Conservation (phyloP, 441 rosid species). For the Adansonia madagascariensis region DNA sequence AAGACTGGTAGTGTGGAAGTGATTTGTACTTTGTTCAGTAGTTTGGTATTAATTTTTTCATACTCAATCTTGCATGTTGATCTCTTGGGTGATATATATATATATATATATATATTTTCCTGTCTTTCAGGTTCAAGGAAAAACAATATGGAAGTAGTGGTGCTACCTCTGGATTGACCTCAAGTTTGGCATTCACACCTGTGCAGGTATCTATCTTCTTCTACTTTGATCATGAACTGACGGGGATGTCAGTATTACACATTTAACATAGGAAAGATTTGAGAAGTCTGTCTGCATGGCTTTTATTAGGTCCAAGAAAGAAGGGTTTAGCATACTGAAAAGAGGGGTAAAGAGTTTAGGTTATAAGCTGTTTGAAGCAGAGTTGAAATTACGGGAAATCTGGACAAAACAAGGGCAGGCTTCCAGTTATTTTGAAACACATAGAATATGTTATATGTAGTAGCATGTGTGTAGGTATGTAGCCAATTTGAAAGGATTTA, state of each 20-base stretch:
- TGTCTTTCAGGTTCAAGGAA: slow-evolving; percentile 63
- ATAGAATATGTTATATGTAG: background rate
- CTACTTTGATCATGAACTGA: slow-evolving; percentile 5
- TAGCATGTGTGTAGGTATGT: background rate
- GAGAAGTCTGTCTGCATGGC: background rate
- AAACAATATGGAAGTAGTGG: slow-evolving; percentile 74
- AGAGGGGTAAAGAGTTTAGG: background rate
- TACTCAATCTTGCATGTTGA: background rate
- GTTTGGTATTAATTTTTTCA: background rate
- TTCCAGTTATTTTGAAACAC: background rate
- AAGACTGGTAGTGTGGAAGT: background rate
- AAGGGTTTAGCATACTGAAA: background rate
- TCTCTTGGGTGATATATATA: background rate
- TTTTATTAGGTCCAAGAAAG: slow-evolving; percentile 6
- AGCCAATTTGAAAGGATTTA: background rate
- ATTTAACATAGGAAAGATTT: background rate
- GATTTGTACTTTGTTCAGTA: background rate
- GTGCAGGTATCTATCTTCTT: slow-evolving; percentile 64
- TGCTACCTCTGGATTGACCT: slow-evolving; percentile 88
- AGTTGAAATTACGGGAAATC: background rate
- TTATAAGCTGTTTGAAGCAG: background rate
- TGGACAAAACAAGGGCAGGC: background rate
- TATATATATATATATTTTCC: background rate
- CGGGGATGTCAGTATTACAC: background rate
- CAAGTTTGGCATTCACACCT: slow-evolving; percentile 94